A percentile compares a stretch with the other conserved stretches of the same genome.
Evolutionary conservation across 495 filamentous ascomycete genomes (phyloP).

Genomic region (Trichoderma erinaceum): DNA sequence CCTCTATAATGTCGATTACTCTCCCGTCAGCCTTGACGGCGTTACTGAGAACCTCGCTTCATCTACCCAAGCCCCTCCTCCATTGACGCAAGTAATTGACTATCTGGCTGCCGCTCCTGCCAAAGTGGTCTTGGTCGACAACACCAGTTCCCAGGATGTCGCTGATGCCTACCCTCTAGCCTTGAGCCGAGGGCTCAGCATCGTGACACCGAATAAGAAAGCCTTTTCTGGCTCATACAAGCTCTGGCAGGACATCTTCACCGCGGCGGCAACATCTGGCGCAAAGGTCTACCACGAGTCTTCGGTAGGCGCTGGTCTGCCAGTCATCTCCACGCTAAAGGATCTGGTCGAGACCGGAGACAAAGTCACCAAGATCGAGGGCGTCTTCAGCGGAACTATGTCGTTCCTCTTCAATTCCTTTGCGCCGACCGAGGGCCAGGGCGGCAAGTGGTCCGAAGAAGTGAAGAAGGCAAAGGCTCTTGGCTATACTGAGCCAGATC

Average conservation of each 20-base stretch:
- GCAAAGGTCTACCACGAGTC: conserved; percentile 89
- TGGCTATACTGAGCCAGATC: conserved; percentile 97
- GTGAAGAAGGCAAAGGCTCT: conserved; percentile 85
- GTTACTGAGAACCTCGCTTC: conserved; percentile 50
- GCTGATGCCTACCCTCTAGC: conserved; percentile 73
- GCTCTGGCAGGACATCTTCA: conserved; percentile 79
- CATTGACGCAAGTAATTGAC: conserved; percentile 59
- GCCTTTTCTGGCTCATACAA: conserved; percentile 72
- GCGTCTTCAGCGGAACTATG: conserved; percentile 94
- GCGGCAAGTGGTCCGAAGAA: conserved; percentile 77
- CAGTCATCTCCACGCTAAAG: conserved; percentile 82
- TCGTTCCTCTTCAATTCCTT: conserved; percentile 96
- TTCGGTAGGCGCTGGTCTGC: conserved; percentile 85
- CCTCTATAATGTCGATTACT: conserved; percentile 57
- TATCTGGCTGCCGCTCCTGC: conserved; percentile 66
- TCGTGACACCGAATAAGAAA: conserved; percentile 98
- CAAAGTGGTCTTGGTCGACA: conserved; percentile 79
- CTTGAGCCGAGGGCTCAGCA: conserved; percentile 69
- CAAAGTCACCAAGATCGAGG: conserved; percentile 80
- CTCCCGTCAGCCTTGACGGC: conserved; percentile 47
- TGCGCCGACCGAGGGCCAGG: conserved; percentile 61
- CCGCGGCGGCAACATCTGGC: conserved; percentile 51
- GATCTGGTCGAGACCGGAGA: conserved; percentile 89
- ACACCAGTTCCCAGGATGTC: conserved; percentile 78
- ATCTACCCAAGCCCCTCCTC: conserved; percentile 51